These are phyloP conservation scores for Wolfiporia cocos DNA, from an alignment of 1,284 basidiomycete species.

Conservation along the genomic window DNA sequence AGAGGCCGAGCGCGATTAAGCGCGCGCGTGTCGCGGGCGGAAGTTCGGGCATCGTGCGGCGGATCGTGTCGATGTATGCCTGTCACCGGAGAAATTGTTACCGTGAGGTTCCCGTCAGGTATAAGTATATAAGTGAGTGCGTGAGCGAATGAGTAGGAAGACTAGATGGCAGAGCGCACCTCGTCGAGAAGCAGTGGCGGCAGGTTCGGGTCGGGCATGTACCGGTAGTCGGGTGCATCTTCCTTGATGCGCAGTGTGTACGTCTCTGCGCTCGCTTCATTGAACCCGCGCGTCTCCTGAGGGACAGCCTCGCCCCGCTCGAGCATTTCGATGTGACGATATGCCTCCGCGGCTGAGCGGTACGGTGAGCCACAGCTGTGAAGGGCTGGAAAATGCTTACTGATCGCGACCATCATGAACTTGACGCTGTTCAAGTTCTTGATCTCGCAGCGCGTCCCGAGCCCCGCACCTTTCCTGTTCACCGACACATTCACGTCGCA, in stretches of 20 bases:
- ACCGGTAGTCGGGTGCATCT: slow-evolving; percentile 92
- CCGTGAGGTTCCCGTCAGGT: too few relatives aligned
- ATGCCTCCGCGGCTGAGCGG: slow-evolving; percentile 55
- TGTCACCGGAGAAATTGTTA: slow-evolving; percentile 24
- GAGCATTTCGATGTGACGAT: slow-evolving; percentile 65
- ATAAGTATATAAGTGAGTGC: too few relatives aligned
- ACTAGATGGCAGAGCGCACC: slow-evolving; percentile 28
- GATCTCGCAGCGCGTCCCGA: slow-evolving; percentile 90
- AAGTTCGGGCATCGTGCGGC: slow-evolving; percentile 68
- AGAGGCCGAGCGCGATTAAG: slow-evolving; percentile 49
- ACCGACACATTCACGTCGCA: slow-evolving; percentile 97
- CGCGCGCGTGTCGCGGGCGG: slow-evolving; percentile 64
- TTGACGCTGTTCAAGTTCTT: slow-evolving; percentile 95
- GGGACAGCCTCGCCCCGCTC: slow-evolving; percentile 40
- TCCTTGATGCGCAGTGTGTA: slow-evolving; percentile 86
- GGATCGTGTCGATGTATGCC: slow-evolving; percentile 55
- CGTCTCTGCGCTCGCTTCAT: slow-evolving; percentile 80
- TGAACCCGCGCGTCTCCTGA: slow-evolving; percentile 91
- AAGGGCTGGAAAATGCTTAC: slow-evolving; percentile 35
- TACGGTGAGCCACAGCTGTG: slow-evolving; percentile 4
- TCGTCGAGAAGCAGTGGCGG: slow-evolving; percentile 68
- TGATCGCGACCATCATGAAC: slow-evolving; percentile 83
- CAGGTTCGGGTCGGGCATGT: slow-evolving; percentile 97
- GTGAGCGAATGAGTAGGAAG: neutral
- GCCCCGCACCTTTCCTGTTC: slow-evolving; percentile 55